Evolutionary conservation across 768 basidiomycete genomes (phyloP).

Genomic region (Leccinum broughii): DNA sequence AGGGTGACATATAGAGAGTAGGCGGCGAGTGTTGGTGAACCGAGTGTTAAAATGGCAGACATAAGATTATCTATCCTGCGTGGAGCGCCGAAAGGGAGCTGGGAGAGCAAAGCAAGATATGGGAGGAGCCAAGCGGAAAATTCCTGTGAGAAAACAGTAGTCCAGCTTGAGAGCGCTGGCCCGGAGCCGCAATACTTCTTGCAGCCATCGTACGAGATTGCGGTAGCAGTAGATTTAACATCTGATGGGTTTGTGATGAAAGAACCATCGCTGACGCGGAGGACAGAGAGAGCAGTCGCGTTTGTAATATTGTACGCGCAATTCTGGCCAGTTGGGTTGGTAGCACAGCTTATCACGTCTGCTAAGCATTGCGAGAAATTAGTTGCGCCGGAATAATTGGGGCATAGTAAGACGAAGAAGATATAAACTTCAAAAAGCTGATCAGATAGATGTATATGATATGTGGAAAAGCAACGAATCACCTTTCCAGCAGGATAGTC

Average conservation of each 20-base stretch:
- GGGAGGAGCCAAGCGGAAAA: conserved; percentile 49
- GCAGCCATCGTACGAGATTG: conserved; percentile 12
- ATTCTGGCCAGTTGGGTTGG: neutral
- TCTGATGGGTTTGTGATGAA: neutral
- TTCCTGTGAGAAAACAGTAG: conserved; percentile 29
- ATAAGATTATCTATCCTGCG: conserved; percentile 43
- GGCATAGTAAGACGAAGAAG: neutral
- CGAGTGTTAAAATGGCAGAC: conserved; percentile 44
- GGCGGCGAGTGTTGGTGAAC: conserved; percentile 45
- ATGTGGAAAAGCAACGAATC: neutral
- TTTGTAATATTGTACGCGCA: conserved; percentile 8
- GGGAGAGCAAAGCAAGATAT: conserved; percentile 48
- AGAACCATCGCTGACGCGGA: conserved; percentile 10
- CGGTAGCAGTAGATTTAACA: conserved; percentile 5
- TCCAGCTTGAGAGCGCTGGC: conserved; percentile 19
- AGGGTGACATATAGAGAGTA: conserved; percentile 46
- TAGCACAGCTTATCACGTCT: conserved; percentile 2
- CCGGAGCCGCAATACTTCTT: conserved; percentile 9
- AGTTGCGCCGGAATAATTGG: neutral
- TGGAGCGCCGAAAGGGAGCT: conserved; percentile 47
- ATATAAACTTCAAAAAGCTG: conserved; percentile 2
- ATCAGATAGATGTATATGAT: neutral
- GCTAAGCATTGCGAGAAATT: conserved; percentile 18
- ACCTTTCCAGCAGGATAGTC: conserved; percentile 7
- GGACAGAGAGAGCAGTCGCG: conserved; percentile 16